Evolutionary conservation across 768 basidiomycete species (phyloP), one percentile per base, ranked within the genome.

Genomic region (Lyophyllum semitale): DNA sequence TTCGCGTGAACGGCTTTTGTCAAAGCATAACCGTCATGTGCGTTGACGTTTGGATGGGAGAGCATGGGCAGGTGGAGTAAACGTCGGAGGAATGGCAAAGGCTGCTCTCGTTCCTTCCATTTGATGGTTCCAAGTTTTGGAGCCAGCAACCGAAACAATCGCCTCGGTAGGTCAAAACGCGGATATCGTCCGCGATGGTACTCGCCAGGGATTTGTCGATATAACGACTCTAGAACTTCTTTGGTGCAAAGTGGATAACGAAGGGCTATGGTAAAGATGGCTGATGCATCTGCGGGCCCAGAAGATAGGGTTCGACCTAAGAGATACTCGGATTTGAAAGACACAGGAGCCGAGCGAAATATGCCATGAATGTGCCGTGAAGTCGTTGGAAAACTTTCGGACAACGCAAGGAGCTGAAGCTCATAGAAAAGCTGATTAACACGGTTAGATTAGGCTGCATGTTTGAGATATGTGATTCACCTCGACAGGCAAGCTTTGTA

Each of bases 11-110:
- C 90, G 1, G 95, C 93, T 59, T 83, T 85, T 15, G 84, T 85
- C 37, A 97, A 83, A 0, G 89, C 87, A 64, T 95, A 97, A 1
- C 95, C 95, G 2, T 82, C 77, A 68, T 91, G 78, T 8, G 89
- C 82, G 67, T 95, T 84, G 12, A 79, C 65, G 27, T 85, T 73
- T 1, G 84, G 80, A 1, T 62, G 53, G 20, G 77, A 62, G 17
- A 79, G 65, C 8, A 64, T 70, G 6, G 80, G 72, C 8, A 66
- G 66, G 22, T 65, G 55, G 62, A 80, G 85, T 17, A 92, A 72
- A 61, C 81, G 81, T 38, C 74, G 79, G 4, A 93, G 78, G 49
- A 88, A 81, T 0, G 88, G 86, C 5, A 92, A 63, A 0, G 87
- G 88, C 2, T 80, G 67, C 57, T 88, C 83, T 20, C 68, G 60